A percentile compares a stretch with the other conserved stretches of the same genome.
phyloP scores from a whole-genome alignment of 768 basidiomycete genomes.

The Auricularia auricula-judae region DNA sequence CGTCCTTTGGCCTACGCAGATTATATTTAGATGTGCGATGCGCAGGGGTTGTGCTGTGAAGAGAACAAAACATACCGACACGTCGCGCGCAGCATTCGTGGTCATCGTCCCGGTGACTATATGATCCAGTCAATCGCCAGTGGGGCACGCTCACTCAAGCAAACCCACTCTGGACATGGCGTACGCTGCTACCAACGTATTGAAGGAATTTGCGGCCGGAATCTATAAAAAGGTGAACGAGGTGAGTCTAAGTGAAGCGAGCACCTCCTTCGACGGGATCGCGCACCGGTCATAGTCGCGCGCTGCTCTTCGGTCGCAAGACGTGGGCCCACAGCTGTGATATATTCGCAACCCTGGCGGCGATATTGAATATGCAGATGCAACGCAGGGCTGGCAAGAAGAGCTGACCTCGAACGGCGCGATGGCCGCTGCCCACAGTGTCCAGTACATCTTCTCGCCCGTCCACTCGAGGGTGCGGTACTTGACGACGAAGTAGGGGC shows the following conservation, averaged over 20 bases:
- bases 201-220: neutral
- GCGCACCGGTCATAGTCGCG: neutral
- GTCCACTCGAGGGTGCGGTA: neutral
- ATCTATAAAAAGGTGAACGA: neutral
- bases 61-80: neutral
- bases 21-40: neutral
- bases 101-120: neutral
- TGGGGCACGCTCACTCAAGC: neutral
- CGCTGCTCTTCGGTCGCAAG: neutral
- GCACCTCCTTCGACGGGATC: neutral
- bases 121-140: neutral
- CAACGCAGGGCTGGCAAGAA: neutral
- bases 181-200: neutral
- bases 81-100: neutral
- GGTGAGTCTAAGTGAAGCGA: neutral
- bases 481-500: too few species aligned
- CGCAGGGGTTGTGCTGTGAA: too few species aligned
- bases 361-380: neutral
- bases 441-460: neutral
- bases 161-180: neutral
- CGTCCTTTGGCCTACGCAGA: neutral
- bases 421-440: neutral
- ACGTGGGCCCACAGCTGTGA: neutral
- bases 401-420: neutral
- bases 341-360: neutral